Evolutionary conservation across 2,329 filamentous ascomycete species (phyloP), one percentile per base, ranked within the genome.

Genomic region (Fragosphaeria purpurea): DNA sequence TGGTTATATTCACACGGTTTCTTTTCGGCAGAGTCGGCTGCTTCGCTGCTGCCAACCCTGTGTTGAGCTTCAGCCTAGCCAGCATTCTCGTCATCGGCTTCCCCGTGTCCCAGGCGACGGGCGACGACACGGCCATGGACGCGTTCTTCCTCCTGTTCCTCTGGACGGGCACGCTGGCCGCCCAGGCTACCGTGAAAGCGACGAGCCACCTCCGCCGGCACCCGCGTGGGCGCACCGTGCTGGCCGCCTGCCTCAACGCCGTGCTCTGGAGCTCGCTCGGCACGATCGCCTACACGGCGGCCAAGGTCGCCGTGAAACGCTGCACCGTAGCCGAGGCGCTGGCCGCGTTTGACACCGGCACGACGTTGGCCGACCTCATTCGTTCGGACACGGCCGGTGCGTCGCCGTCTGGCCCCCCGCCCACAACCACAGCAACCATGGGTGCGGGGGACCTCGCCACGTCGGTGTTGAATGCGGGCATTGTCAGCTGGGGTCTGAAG

Each of bases 401-500:
- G 67, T 69, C 56, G 64, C 32, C 33, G 7, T 22, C 50, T 7
- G 12, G 35, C 47, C n/a, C 47, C 0, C 22, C 22, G 22, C 22
- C 22, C 22, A 22, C 22, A 22, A 22, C 22, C 22, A 22, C 22
- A 22, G 51, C 56, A 2, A 41, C 6, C 30, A 53, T 66, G 47
- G 72, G 72, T 3, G 73, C 74, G 0, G 74, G 74, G 7, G 74
- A 77, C 53, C 59, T 70, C 4, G 74, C 74, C 0, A 63, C 70
- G 1, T 70, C 72, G 0, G 59, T 77, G 4, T 70, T 77, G 4
- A 71, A 76, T 57, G 68, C 70, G 4, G 74, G 74, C 9, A 74
- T 77, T 31, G 65, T 76, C 3, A 65, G 69, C 4, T 77, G 74
- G 74, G 74, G 74, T 0, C 69, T 77, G 55, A 77, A 77, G 60